Base-by-base conservation (phyloP, 495 filamentous ascomycete species). In the Symbiotaphrina buchneri region DNA sequence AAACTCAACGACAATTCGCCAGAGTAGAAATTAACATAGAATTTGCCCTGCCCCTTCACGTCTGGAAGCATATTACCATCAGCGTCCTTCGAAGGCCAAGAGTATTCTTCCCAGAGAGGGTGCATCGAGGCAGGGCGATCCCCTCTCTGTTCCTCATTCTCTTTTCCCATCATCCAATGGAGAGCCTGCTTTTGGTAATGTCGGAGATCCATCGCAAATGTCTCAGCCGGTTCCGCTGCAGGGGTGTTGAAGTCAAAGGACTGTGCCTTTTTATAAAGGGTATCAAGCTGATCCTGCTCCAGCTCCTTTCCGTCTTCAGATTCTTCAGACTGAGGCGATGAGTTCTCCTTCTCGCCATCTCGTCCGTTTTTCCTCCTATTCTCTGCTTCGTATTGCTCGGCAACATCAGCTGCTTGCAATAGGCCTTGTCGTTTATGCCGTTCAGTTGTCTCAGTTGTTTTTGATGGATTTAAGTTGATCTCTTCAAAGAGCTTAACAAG, bases 11-110 rank as follows among this genome's bases (percentile, higher is more conserved):
- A 90, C 24, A 97, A 53, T 39, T 95, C 87, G 10, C 90, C 87
- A 4, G 81, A 91, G 42, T 97, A 97, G 1, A 83, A 84, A 43
- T 95, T 95, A 40, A 94, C 73, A 43, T 94, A 97, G 47, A 97
- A 95, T 20, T 57, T 59, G 11, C 69, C 52, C 36, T 81, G 69
- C 10, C 59, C 62, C 6, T 58, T 51, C 11, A 84, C 59, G 13
- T 36, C 38, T 2, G 75, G 71, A 7, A 93, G 32, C 5, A 73
- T 64, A 28, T 76, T 63, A 39, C 82, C 80, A 34, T 95, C 80
- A 21, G 75, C 69, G 52, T 94, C 87, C 48, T 81, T 84, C 5
- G 54, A 56, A 1, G 90, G 87, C 81, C 82, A 97, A 10, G 42
- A 40, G 37, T 95, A 97, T 51, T 95, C 77, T 54, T 97, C 87